Evolutionary conservation across 768 basidiomycete species (phyloP), one percentile per base, ranked within the genome.

Genomic region (Podaxis sp.): DNA sequence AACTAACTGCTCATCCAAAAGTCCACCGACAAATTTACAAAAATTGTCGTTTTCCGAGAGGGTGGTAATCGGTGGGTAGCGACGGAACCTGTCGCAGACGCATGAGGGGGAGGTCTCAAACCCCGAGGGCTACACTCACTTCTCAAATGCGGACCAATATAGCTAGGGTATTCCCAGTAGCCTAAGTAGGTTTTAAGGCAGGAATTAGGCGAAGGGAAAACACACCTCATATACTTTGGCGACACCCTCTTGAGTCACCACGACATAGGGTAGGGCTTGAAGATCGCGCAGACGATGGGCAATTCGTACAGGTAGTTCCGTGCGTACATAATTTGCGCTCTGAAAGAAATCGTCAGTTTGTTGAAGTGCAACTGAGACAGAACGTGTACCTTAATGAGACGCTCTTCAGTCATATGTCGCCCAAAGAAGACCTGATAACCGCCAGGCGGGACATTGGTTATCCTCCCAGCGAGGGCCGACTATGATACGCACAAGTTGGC

Each of bases 321-420:
- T 90, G 55, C 93, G 86, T 46, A 96, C 91, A 73, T 94, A 93
- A 70, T 94, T 94, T 56, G 91, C 93, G 64, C 90, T 92, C 92
- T 94, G 54, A 21, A 52, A 52, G 6, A 55, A 25, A 3, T 48
- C 13, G 47, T 25, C 47, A 44, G 18, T 23, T n/a, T 48, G 13
- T 21, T 48, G 47, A 11, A 4, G 47, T 48, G 23, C 23, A 23
- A n/a, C 5, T n/a, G n/a, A 5, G 46, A 47, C 36, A 61, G 44
- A 14, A 47, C 38, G 42, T 35, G 55, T 66, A 83, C 91, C 78
- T 88, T 91, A 69, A 93, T 82, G 37, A 94, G 75, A 23, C 91
- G 81, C 58, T 91, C 89, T 63, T 86, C 79, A 65, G 86, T 87
- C 83, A 93, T 91, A 48, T 84, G 83, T 36, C 90, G 85, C n/a